A percentile compares a stretch with the other conserved stretches of the same genome.
These are phyloP conservation scores for Datura wrightii DNA, from an alignment of 257 asterid genomes.

Conservation along the genomic window DNA sequence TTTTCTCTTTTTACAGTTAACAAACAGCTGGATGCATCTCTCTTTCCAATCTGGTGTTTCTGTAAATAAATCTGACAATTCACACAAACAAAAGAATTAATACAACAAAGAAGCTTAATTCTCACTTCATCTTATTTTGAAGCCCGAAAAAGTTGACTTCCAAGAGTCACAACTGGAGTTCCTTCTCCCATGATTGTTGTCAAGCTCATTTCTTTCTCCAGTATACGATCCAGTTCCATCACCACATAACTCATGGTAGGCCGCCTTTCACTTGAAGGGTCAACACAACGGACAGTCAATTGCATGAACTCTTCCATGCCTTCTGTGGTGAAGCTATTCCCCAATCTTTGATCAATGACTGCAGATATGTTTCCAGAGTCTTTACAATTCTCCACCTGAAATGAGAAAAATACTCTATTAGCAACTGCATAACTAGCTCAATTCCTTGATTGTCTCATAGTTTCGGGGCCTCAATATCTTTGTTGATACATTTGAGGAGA, in stretches of 20 bases:
- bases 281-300: slow-evolving; percentile 64
- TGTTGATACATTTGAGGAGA: background rate
- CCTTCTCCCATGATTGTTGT: slow-evolving; percentile 95
- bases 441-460: background rate
- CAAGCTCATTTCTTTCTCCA: slow-evolving; percentile 88
- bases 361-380: slow-evolving; percentile 60
- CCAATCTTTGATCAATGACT: slow-evolving; percentile 73
- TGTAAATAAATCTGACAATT: slow-evolving; percentile 25
- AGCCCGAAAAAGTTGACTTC: slow-evolving; percentile 90
- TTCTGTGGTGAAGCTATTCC: slow-evolving; percentile 77
- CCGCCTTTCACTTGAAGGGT: slow-evolving; percentile 77
- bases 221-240: slow-evolving; percentile 77
- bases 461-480: background rate
- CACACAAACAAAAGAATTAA: slow-evolving; percentile 39
- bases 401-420: background rate
- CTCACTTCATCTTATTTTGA: slow-evolving; percentile 46
- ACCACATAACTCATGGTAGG: slow-evolving; percentile 76
- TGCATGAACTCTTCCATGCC: slow-evolving; percentile 84
- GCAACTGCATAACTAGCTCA: background rate
- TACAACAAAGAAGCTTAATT: slow-evolving; percentile 22
- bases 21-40: slow-evolving; percentile 64
- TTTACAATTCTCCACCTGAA: slow-evolving; percentile 72
- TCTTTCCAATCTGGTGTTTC: slow-evolving; percentile 33
- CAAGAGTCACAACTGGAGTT: slow-evolving; percentile 82
- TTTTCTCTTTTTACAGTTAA: slow-evolving; percentile 67